A percentile compares a stretch with the other conserved stretches of the same genome.
Evolutionary conservation across 345 rosid species (phyloP).

Genomic region (Melaleuca quinquenervia): DNA sequence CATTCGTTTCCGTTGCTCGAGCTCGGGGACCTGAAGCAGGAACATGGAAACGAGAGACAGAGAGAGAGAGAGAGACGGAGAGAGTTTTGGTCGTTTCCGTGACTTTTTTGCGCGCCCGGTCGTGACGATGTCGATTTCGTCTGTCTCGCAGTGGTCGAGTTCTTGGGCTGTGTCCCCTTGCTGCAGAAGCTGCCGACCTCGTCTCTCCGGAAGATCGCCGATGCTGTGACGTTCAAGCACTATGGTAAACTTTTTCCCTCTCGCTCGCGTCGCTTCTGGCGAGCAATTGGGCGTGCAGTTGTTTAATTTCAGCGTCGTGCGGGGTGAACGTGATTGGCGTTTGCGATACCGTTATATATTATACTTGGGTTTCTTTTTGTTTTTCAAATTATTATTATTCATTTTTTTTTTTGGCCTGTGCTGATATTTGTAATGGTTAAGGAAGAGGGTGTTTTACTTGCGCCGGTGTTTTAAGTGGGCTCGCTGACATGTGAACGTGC

Average conservation of each 20-base stretch:
- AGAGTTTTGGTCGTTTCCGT: not conserved
- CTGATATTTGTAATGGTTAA: not conserved
- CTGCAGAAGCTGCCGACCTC: slow-evolving; percentile 62
- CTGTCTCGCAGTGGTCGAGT: slow-evolving; percentile 43
- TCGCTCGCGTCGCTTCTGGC: not conserved
- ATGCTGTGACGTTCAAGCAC: slow-evolving; percentile 31
- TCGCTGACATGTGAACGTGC: not conserved
- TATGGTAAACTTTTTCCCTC: slow-evolving; percentile 28
- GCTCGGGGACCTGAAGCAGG: not conserved
- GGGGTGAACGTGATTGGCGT: not conserved
- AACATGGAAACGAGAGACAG: not conserved
- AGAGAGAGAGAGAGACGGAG: not conserved
- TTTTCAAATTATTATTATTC: not conserved
- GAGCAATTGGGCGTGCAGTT: not conserved
- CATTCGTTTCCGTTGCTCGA: not conserved
- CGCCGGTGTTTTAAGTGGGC: not conserved
- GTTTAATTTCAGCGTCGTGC: not conserved
- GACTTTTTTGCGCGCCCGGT: not conserved
- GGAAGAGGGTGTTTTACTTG: not conserved
- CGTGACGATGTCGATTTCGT: not conserved
- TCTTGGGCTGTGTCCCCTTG: slow-evolving; percentile 61
- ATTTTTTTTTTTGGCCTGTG: not conserved
- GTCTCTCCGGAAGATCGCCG: slow-evolving; percentile 55
- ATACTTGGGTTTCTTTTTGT: not conserved
- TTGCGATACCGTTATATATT: not conserved